A percentile compares a stretch with the other conserved stretches of the same genome.
phyloP scores from a whole-genome alignment of 2,329 filamentous ascomycete genomes.

The Grosmannia penicillata region DNA sequence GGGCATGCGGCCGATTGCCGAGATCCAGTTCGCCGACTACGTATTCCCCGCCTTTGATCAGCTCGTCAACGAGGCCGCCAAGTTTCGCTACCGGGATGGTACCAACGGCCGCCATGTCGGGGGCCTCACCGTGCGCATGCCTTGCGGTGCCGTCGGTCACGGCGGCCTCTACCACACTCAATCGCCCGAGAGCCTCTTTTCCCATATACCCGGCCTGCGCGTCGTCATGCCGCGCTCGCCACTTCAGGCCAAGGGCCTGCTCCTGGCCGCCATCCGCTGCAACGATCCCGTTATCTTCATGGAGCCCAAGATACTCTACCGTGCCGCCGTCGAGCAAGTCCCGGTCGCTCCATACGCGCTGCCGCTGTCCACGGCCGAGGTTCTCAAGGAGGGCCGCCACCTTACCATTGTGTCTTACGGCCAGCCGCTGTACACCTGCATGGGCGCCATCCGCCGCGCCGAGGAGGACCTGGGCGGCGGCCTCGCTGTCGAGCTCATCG shows the following conservation, averaged over 20 bases:
- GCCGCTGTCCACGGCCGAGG: conserved; percentile 71
- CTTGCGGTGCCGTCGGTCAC: conserved; percentile 77
- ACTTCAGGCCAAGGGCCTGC: conserved; percentile 73
- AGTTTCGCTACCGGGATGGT: conserved; percentile 66
- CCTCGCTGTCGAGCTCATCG: conserved; percentile 70
- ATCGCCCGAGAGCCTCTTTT: conserved; percentile 77
- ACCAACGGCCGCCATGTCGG: conserved; percentile 46
- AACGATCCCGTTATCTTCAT: conserved; percentile 86
- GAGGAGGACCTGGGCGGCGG: conserved; percentile 63
- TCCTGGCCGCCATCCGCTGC: conserved; percentile 61
- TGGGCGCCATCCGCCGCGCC: conserved; percentile 58
- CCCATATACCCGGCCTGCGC: conserved; percentile 70
- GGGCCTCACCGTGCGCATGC: conserved; percentile 79
- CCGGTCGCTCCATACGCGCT: conserved; percentile 69
- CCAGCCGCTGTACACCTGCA: conserved; percentile 75
- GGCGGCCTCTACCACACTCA: conserved; percentile 82
- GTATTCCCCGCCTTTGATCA: conserved; percentile 89
- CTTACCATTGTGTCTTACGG: conserved; percentile 81
- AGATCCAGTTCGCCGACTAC: conserved; percentile 94
- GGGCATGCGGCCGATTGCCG: conserved; percentile 83
- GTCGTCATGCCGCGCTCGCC: conserved; percentile 81
- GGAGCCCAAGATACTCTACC: conserved; percentile 88
- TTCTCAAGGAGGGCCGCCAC: conserved; percentile 66
- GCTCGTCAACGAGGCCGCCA: conserved; percentile 84
- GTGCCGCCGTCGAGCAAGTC: conserved; percentile 83